Evolutionary conservation across 2,329 filamentous ascomycete species (phyloP).

Genomic region (Blumeriella jaapii): DNA sequence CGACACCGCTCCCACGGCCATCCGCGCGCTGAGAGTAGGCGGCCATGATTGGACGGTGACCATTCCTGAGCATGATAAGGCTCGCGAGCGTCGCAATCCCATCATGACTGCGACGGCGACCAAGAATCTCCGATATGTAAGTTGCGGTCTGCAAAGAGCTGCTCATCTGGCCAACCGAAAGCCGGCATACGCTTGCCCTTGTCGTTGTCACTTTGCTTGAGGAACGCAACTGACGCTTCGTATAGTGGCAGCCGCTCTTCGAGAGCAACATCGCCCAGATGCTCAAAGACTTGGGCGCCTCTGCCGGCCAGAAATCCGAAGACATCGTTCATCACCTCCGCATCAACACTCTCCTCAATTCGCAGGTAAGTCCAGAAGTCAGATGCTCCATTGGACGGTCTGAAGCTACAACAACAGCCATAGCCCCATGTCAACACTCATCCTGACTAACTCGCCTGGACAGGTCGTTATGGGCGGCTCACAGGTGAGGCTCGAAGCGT

Average conservation of each 20-base stretch:
- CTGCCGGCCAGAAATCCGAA: conserved; percentile 2
- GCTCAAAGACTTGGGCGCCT: neutral
- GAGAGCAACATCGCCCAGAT: conserved; percentile 6
- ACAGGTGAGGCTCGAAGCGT: conserved; percentile 2
- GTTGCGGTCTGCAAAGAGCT: no score
- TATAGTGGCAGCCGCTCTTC: conserved; percentile 7
- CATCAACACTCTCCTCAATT: conserved; percentile 7
- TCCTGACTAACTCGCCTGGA: no score
- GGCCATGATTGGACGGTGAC: conserved; percentile 12
- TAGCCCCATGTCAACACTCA: no score
- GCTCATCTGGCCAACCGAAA: no score
- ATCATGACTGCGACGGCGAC: conserved; percentile 10
- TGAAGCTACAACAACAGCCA: no score
- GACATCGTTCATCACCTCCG: conserved; percentile 8
- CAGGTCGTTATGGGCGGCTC: conserved; percentile 8
- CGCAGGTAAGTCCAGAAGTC: no score
- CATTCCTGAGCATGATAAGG: conserved; percentile 6
- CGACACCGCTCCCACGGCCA: conserved; percentile 7
- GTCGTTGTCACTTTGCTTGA: no score
- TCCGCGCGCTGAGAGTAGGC: conserved; percentile 7
- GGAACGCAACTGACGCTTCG: no score
- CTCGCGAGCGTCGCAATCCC: conserved; percentile 6
- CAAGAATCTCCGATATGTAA: conserved; percentile 4
- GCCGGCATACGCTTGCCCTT: no score
- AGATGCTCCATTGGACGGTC: no score